A percentile compares a stretch with the other conserved stretches of the same genome.
phyloP scores from a whole-genome alignment of 2,329 filamentous ascomycete genomes.

The Helicocarpus griseus region DNA sequence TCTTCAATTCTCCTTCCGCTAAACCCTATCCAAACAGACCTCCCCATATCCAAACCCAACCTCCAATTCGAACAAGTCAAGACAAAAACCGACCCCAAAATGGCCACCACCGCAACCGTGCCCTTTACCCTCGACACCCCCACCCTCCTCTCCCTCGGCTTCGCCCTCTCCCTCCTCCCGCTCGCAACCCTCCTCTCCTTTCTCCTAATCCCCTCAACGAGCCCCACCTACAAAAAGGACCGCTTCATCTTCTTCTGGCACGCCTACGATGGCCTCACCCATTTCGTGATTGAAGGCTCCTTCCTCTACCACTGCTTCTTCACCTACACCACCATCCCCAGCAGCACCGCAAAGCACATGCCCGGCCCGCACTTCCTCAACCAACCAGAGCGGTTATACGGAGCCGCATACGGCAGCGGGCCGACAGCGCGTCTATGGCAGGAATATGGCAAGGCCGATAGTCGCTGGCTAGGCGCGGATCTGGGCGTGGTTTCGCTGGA shows the following conservation, averaged over 20 bases:
- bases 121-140: constrained; percentile 12
- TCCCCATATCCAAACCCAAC: neutral
- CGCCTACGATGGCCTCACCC: constrained; percentile 82
- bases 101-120: neutral
- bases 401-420: constrained; percentile 46
- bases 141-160: constrained; percentile 46
- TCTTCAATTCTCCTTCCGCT: neutral
- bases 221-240: constrained; percentile 43
- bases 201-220: constrained; percentile 39
- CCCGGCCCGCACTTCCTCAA: constrained; percentile 42
- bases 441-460: constrained; percentile 57
- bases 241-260: constrained; percentile 91
- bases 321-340: constrained; percentile 43
- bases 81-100: neutral
- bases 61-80: neutral
- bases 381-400: constrained; percentile 46
- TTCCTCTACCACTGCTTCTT: constrained; percentile 95
- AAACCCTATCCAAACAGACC: no score
- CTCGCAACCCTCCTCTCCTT: constrained; percentile 43
- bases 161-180: constrained; percentile 45
- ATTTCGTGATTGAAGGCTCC: constrained; percentile 81
- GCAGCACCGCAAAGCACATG: constrained; percentile 13
- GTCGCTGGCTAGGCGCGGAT: constrained; percentile 51
- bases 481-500: constrained; percentile 51
- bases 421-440: constrained; percentile 51